A percentile compares a stretch with the other conserved stretches of the same genome.
phyloP scores from a whole-genome alignment of 106 monocot species.

The Posidonia australis region DNA sequence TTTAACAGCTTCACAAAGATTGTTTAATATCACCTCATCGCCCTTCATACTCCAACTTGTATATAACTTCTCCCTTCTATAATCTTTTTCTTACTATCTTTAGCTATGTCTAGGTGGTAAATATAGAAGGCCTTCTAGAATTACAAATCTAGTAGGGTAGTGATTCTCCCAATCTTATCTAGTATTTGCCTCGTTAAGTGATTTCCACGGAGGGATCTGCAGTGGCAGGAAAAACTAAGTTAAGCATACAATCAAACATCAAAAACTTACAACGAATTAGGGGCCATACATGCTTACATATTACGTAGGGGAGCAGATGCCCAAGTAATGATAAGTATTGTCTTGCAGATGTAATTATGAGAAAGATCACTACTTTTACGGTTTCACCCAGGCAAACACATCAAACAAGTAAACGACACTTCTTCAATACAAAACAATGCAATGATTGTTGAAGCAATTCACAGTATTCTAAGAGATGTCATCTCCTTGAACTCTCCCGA shows the following conservation, averaged over 20 bases:
- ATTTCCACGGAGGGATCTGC: conserved; percentile 35
- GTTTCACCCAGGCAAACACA: neutral
- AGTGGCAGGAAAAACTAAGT: neutral
- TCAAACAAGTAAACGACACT: conserved; percentile 3
- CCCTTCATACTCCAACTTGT: too few species aligned
- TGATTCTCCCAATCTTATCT: conserved; percentile 30
- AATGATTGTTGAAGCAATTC: too few species aligned
- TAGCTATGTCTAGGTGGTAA: too few species aligned
- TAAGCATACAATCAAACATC: neutral
- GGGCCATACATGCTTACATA: too few species aligned
- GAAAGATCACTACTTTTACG: conserved; percentile 23
- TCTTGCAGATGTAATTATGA: conserved; percentile 35
- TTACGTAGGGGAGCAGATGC: conserved; percentile 41
- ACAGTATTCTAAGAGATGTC: conserved; percentile 20
- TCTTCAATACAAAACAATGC: neutral
- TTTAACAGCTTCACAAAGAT: too few species aligned
- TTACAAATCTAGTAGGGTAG: conserved; percentile 30
- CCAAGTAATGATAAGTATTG: conserved; percentile 35
- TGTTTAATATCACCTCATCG: too few species aligned
- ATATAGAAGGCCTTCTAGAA: neutral
- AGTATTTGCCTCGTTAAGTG: conserved; percentile 27
- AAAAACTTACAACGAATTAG: neutral
- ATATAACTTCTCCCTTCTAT: too few species aligned
- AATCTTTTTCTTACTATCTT: too few species aligned
- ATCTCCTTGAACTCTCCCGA: conserved; percentile 40